Conservation (phyloP, 345 rosid genomes). For the Dovyalis caffra region DNA sequence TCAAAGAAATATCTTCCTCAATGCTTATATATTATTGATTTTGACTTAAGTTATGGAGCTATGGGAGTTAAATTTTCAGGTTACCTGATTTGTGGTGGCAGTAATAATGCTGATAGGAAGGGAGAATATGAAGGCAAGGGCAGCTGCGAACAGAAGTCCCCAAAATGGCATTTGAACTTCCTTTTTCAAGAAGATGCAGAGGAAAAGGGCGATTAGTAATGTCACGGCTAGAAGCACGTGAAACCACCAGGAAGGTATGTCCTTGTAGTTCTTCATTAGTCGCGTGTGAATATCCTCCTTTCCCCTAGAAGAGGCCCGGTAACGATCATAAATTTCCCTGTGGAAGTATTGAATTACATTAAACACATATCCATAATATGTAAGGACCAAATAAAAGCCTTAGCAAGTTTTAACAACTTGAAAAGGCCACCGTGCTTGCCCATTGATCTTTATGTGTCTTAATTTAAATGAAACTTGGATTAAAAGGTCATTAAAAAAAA, state of each 20-base stretch:
- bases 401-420: too few species aligned
- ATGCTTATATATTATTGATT: too few species aligned
- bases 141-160: slow-evolving; percentile 46
- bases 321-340: slow-evolving; percentile 43
- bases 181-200: slow-evolving; percentile 32
- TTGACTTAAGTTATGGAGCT: neutral
- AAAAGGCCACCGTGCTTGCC: too few species aligned
- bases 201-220: slow-evolving; percentile 25
- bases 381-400: too few species aligned
- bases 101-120: slow-evolving; percentile 48
- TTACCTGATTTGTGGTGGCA: slow-evolving; percentile 53
- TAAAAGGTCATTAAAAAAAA: too few species aligned
- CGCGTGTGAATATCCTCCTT: slow-evolving; percentile 42
- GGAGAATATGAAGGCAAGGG: slow-evolving; percentile 41
- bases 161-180: slow-evolving; percentile 57
- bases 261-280: slow-evolving; percentile 39
- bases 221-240: slow-evolving; percentile 30
- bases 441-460: too few species aligned
- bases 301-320: slow-evolving; percentile 28
- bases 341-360: neutral
- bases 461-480: too few species aligned
- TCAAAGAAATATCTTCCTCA: too few species aligned
- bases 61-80: neutral
- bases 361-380: neutral
- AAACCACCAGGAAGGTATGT: slow-evolving; percentile 53